Evolutionary conservation across 805 yeast species (phyloP).

Genomic region (Teunomyces stri): DNA sequence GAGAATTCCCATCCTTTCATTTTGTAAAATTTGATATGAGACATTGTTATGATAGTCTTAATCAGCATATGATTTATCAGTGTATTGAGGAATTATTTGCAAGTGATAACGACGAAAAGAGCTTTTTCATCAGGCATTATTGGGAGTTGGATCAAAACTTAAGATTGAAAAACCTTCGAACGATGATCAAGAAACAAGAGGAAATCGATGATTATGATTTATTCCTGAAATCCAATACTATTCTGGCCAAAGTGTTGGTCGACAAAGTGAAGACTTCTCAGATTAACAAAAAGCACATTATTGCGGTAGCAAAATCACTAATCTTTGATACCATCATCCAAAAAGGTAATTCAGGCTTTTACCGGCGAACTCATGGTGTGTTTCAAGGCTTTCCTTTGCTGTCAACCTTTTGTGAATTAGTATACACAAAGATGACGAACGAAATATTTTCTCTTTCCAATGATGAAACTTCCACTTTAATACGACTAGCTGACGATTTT

Average conservation of each 20-base stretch:
- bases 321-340: slow-evolving; percentile 48
- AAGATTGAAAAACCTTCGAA: slow-evolving; percentile 9
- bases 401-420: slow-evolving; percentile 67
- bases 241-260: slow-evolving; percentile 10
- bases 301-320: slow-evolving; percentile 49
- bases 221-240: slow-evolving; percentile 4
- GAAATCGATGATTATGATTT: slow-evolving; percentile 14
- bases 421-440: slow-evolving; percentile 61
- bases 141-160: slow-evolving; percentile 5
- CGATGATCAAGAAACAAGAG: slow-evolving; percentile 13
- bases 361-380: slow-evolving; percentile 60
- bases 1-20: slow-evolving; percentile 36
- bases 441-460: slow-evolving; percentile 23
- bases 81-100: slow-evolving; percentile 31
- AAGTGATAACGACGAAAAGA: slow-evolving; percentile 14
- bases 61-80: slow-evolving; percentile 41
- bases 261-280: slow-evolving; percentile 33
- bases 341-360: slow-evolving; percentile 35
- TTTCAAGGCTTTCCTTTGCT: slow-evolving; percentile 86
- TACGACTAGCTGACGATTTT: slow-evolving; percentile 85
- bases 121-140: slow-evolving; percentile 20
- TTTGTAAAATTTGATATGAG: slow-evolving; percentile 73
- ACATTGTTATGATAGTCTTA: slow-evolving; percentile 74
- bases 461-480: slow-evolving; percentile 33
- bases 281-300: slow-evolving; percentile 43